These are phyloP conservation scores for Kodamaea ohmeri DNA, from an alignment of 1,139 yeast genomes.

Conservation along the genomic window DNA sequence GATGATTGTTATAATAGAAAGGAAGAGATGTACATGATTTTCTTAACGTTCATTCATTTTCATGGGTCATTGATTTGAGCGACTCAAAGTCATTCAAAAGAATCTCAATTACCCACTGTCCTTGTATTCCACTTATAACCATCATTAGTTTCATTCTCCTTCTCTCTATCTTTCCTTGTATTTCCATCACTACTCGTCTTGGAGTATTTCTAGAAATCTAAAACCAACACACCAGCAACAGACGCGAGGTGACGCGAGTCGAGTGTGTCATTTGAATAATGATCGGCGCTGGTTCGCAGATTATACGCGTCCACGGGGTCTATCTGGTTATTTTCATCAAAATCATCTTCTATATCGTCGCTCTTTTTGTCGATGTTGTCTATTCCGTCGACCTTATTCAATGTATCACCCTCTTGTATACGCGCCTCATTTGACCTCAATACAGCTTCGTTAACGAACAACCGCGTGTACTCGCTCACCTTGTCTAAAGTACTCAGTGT, in stretches of 20 bases:
- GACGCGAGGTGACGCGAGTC: constrained; percentile 54
- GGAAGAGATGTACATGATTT: too few relatives aligned
- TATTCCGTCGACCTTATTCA: constrained; percentile 32
- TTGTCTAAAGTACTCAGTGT: constrained; percentile 48
- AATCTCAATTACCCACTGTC: too few relatives aligned
- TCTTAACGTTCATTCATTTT: too few relatives aligned
- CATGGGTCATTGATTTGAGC: too few relatives aligned
- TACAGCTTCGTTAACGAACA: constrained; percentile 65
- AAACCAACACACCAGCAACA: constrained; percentile 53
- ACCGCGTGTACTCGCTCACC: constrained; percentile 54
- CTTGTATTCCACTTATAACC: too few relatives aligned
- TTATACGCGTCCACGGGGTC: constrained; percentile 15
- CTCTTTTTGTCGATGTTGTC: constrained; percentile 20
- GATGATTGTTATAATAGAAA: too few relatives aligned
- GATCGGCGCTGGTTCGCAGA: constrained; percentile 13
- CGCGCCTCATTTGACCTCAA: constrained; percentile 58
- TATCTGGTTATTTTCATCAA: constrained; percentile 18
- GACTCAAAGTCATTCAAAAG: too few relatives aligned
- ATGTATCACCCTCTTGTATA: constrained; percentile 28
- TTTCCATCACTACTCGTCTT: too few relatives aligned
- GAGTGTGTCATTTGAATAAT: constrained; percentile 32
- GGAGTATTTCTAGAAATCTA: constrained; percentile 46
- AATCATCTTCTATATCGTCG: constrained; percentile 19
- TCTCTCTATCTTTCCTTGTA: too few relatives aligned
- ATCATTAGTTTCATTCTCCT: too few relatives aligned